Base-by-base conservation (phyloP, 2,329 filamentous ascomycete species). In the Cladosporium sp. region DNA sequence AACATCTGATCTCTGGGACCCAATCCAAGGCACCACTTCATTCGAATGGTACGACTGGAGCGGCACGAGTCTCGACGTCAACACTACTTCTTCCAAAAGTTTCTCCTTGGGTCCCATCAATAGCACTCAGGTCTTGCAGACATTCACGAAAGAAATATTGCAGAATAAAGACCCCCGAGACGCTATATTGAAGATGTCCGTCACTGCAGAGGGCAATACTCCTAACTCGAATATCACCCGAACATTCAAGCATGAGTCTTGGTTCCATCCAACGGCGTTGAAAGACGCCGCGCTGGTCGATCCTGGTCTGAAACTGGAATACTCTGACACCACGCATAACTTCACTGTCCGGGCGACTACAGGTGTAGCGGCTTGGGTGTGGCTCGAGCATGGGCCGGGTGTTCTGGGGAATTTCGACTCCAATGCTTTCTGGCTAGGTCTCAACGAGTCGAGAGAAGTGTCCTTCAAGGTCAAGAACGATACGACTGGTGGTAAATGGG, bases 1-100 rank as follows among this genome's bases (percentile, higher is more conserved):
- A 0, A 85, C 83, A 0, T 86, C 83, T 2, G 86, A 88, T 73
- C 78, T 88, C 1, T 88, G 86, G 86, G 74, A 79, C 2, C 67
- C 79, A 1, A 80, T 80, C 0, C 72, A 66, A 5, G 85, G 85
- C 0, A 80, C 69, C 0, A 82, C 83, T 3, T 80, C 75, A 3
- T 70, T 87, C 35, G 78, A 76, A 3, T 88, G 86, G 85, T 78
- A 83, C 46, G 79, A 82, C 65, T 83, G 84, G 74, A 74, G 74
- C 1, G 86, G 83, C 4, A 79, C 78, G 0, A 69, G 72, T 3
- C 76, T 85, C 4, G 76, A 80, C 53, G 71, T 79, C 26, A 76
- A 74, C n/a, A 49, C 40, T 16, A 78, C 74, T 0, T 72, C 77
- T 0, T 62, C 68, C 3, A 66, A 76, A 2, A 55, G 75, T 0